Percentiles rank a stretch among this genome's conserved stretches.
phyloP scores from a whole-genome alignment of 2,329 filamentous ascomycete genomes.

The Fusarium cyanostomum region DNA sequence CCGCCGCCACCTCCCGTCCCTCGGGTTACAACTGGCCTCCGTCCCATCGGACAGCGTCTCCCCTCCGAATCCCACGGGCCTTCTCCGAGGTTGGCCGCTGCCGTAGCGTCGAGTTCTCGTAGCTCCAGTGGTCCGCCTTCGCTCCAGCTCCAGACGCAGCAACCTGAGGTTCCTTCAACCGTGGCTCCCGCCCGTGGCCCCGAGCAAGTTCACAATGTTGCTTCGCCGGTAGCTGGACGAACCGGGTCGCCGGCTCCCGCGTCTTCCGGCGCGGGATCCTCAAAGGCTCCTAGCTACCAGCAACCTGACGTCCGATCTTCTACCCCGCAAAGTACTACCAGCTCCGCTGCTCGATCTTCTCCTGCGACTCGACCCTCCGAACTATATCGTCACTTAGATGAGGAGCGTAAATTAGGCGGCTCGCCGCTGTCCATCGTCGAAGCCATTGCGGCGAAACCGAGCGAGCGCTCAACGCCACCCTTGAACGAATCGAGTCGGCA shows the following conservation, averaged over 20 bases:
- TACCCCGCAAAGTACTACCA: slow-evolving; percentile 36
- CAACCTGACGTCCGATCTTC: slow-evolving; percentile 38
- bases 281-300: slow-evolving; percentile 26
- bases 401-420: slow-evolving; percentile 67
- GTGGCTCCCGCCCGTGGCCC: slow-evolving; percentile 3
- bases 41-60: slow-evolving; percentile 46
- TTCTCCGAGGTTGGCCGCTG: slow-evolving; percentile 39
- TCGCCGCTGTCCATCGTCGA: slow-evolving; percentile 67
- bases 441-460: slow-evolving; percentile 52
- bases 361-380: slow-evolving; percentile 79
- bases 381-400: slow-evolving; percentile 77
- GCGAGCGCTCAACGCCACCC: slow-evolving; percentile 44
- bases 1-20: slow-evolving; percentile 50
- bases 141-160: slow-evolving; percentile 41
- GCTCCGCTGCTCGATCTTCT: slow-evolving; percentile 56
- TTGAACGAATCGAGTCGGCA: slow-evolving; percentile 15
- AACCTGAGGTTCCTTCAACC: slow-evolving; percentile 7
- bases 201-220: slow-evolving; percentile 22
- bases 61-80: slow-evolving; percentile 41
- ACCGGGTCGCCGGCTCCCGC: slow-evolving; percentile 32
- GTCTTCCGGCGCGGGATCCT: slow-evolving; percentile 26
- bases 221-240: slow-evolving; percentile 28
- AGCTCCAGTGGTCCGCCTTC: slow-evolving; percentile 41
- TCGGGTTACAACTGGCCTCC: slow-evolving; percentile 40
- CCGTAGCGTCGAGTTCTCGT: slow-evolving; percentile 38